Evolutionary conservation across 2,329 filamentous ascomycete species (phyloP).

Genomic region (Huntiella omanensis): DNA sequence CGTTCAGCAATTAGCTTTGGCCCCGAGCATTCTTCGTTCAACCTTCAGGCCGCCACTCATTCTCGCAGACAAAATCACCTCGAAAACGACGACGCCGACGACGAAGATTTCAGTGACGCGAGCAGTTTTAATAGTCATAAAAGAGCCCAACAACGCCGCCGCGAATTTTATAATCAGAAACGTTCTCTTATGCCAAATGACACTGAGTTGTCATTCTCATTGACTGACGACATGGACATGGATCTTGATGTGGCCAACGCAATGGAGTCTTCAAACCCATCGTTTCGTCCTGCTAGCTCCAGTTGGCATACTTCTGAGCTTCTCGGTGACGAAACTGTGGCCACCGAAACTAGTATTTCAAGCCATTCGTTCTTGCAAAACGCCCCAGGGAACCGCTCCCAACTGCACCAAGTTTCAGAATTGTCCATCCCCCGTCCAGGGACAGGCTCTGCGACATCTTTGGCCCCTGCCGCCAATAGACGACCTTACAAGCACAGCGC

Average conservation of each 20-base stretch:
- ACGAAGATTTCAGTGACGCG: background rate
- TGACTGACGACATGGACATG: constrained; percentile 9
- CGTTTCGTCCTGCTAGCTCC: constrained; percentile 8
- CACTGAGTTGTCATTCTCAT: constrained; percentile 8
- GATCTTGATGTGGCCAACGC: background rate
- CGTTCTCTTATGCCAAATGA: background rate
- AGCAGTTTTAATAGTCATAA: background rate
- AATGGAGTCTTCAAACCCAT: constrained; percentile 9
- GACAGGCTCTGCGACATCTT: background rate
- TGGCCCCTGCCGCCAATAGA: constrained; percentile 3
- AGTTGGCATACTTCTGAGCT: constrained; percentile 6
- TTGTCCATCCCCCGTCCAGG: constrained; percentile 4
- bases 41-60: background rate
- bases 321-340: constrained; percentile 8
- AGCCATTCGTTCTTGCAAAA: background rate
- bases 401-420: constrained; percentile 8
- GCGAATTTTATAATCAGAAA: constrained; percentile 2
- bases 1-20: constrained; percentile 1
- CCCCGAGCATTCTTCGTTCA: background rate
- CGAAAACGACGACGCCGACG: background rate
- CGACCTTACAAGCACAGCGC: background rate
- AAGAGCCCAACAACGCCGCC: background rate
- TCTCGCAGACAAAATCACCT: background rate
- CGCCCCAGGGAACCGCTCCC: background rate
- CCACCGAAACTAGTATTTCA: constrained; percentile 5